Conservation (phyloP, 225 moss, liverwort and hornwort species). For the Asterella californica region DNA sequence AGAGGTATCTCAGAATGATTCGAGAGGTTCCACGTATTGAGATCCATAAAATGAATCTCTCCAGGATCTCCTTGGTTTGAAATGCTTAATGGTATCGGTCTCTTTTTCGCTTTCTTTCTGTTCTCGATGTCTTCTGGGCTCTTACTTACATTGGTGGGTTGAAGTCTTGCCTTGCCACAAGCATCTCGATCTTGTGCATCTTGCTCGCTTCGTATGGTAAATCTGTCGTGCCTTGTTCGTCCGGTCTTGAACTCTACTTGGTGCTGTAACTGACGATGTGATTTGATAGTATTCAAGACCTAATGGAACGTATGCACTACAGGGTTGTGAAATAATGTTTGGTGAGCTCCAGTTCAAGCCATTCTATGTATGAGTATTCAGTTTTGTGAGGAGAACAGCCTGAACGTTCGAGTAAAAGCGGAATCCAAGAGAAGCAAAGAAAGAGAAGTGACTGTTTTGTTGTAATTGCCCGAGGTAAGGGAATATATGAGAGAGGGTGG, state of each 20-base stretch:
- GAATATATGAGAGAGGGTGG: background rate
- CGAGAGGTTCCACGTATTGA: no score
- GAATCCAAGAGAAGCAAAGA: background rate
- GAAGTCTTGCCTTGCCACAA: background rate
- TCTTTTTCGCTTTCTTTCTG: background rate
- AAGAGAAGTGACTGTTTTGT: background rate
- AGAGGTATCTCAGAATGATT: no score
- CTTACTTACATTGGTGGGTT: no score
- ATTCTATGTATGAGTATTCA: slow-evolving; percentile 6
- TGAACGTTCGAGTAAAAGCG: slow-evolving; percentile 9
- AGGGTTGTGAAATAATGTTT: slow-evolving; percentile 28
- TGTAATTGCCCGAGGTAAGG: slow-evolving; percentile 5
- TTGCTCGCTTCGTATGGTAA: background rate
- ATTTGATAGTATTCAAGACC: background rate
- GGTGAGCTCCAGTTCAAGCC: background rate
- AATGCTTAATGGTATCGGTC: no score
- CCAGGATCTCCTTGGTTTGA: no score
- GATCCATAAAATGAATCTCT: no score
- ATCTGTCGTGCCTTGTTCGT: no score
- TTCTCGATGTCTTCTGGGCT: no score
- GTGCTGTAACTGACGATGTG: background rate
- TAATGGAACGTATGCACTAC: slow-evolving; percentile 8
- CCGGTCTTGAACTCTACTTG: background rate
- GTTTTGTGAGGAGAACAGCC: slow-evolving; percentile 1
- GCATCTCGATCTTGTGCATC: background rate